phyloP scores from a whole-genome alignment of 202 grass and related monocot genomes.

The Eragrostis tef region DNA sequence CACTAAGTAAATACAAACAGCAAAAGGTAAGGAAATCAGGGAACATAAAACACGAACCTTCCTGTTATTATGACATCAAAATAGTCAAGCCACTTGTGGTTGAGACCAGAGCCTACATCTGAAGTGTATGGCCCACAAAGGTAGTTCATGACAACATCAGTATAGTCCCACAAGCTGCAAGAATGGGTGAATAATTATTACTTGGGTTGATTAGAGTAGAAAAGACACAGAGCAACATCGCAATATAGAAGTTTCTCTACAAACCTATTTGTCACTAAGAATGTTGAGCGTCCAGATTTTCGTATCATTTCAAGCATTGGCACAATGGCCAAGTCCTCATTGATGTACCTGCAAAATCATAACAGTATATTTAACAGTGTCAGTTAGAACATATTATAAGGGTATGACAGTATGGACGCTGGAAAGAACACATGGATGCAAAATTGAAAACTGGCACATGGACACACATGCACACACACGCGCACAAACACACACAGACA shows the following conservation, averaged over 20 bases:
- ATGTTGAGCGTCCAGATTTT: conserved; percentile 84
- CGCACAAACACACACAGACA: no score
- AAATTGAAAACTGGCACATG: conserved; percentile 19
- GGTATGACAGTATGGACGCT: neutral
- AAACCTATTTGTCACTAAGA: conserved; percentile 96
- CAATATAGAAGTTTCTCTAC: conserved; percentile 14
- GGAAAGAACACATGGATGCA: conserved; percentile 11
- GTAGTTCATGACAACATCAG: conserved; percentile 96
- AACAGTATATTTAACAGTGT: conserved; percentile 44
- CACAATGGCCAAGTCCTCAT: conserved; percentile 86
- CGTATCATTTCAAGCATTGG: conserved; percentile 97
- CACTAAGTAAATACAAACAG: conserved; percentile 36
- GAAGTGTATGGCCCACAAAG: conserved; percentile 71
- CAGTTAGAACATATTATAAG: conserved; percentile 18
- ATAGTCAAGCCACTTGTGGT: conserved; percentile 81
- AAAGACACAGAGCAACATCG: conserved; percentile 35
- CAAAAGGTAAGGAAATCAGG: conserved; percentile 22
- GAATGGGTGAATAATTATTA: conserved; percentile 26
- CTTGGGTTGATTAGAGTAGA: conserved; percentile 17
- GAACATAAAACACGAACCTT: conserved; percentile 60
- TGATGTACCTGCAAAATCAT: conserved; percentile 76
- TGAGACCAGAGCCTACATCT: conserved; percentile 57
- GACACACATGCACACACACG: no score
- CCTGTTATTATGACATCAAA: conserved; percentile 98
- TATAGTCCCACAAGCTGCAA: conserved; percentile 95